A percentile compares a stretch with the other conserved stretches of the same genome.
Evolutionary conservation across 2,329 filamentous ascomycete genomes (phyloP).

Genomic region (Fusarium dlaminii): DNA sequence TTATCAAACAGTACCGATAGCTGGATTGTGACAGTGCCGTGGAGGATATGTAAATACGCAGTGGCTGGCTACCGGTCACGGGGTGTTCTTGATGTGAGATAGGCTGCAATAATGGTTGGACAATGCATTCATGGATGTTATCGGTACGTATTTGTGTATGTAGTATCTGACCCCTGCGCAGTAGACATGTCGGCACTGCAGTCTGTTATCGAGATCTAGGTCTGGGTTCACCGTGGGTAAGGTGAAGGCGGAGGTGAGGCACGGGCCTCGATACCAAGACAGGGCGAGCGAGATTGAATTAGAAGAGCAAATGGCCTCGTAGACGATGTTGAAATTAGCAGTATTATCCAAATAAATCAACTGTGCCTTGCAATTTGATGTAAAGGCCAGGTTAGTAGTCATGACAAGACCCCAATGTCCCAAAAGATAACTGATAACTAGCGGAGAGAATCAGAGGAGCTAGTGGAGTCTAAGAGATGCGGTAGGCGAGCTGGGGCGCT

Average conservation of each 20-base stretch:
- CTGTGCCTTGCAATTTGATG: neutral
- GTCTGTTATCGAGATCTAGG: conserved; percentile 25
- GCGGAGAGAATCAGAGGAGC: neutral
- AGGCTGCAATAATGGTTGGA: conserved; percentile 9
- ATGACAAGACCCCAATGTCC: neutral
- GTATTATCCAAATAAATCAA: neutral
- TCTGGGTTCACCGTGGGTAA: neutral
- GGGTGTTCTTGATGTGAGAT: neutral
- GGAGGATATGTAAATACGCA: neutral
- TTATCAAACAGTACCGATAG: neutral
- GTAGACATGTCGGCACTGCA: conserved; percentile 13
- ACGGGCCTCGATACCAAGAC: neutral
- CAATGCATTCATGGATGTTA: neutral
- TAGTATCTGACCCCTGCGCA: neutral
- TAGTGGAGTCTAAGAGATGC: neutral
- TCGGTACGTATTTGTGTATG: conserved; percentile 4
- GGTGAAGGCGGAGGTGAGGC: neutral
- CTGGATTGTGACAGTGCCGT: neutral
- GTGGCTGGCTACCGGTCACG: neutral
- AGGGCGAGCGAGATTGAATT: neutral
- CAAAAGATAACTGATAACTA: conserved; percentile 2
- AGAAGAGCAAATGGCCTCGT: neutral
- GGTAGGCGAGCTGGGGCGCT: neutral
- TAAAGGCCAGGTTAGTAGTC: neutral
- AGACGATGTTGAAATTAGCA: neutral